Conservation (phyloP, 2,329 filamentous ascomycete species). For the Stachybotrys elegans region DNA sequence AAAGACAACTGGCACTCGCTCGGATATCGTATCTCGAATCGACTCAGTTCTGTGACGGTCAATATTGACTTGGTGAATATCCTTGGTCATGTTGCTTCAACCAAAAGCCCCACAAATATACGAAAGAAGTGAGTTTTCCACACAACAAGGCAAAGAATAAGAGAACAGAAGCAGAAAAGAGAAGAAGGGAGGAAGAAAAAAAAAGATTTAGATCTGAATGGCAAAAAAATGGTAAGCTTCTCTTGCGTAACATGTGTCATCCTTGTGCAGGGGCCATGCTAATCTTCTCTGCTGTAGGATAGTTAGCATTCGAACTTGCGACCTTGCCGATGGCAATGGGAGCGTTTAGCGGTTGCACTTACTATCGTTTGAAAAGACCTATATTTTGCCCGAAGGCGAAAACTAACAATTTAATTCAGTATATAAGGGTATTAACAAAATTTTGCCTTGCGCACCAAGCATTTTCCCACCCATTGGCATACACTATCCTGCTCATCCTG, state of each 20-base stretch:
- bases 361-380: background rate
- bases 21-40: too few species aligned
- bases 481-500: background rate
- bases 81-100: too few species aligned
- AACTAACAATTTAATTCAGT: background rate
- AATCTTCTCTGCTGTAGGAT: background rate
- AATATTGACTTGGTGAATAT: too few species aligned
- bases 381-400: background rate
- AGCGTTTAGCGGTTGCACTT: background rate
- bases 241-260: background rate
- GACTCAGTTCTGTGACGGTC: too few species aligned
- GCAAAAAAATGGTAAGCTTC: too few species aligned
- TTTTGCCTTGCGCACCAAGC: background rate
- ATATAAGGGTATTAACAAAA: background rate
- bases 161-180: constrained; percentile 9
- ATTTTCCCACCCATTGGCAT: background rate
- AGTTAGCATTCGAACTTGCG: background rate
- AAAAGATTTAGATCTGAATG: background rate
- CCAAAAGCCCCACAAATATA: too few species aligned
- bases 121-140: too few species aligned
- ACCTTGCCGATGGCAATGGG: background rate
- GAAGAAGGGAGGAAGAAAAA: background rate
- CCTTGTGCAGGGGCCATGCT: constrained; percentile 1
- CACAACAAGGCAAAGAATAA: too few species aligned
- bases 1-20: too few species aligned